Conservation (phyloP, 23 red algal species). For the Pyropia yezoensis region DNA sequence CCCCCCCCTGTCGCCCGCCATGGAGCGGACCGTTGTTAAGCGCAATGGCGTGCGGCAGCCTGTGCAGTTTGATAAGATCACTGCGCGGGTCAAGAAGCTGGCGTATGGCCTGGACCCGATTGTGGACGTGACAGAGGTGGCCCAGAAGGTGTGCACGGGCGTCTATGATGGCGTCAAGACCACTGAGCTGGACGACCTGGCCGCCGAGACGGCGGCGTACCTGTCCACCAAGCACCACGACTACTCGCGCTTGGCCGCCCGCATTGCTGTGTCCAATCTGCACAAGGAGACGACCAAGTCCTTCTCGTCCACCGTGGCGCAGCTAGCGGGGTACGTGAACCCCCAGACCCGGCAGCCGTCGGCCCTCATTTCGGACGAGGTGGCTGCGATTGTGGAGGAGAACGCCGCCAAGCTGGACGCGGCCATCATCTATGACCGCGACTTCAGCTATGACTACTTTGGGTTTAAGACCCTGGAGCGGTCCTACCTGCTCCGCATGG, state of each 20-base stretch:
- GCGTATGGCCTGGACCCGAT: constrained; percentile 91
- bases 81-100: constrained; percentile 93
- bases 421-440: constrained; percentile 95
- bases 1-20: neutral
- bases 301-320: constrained; percentile 66
- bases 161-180: constrained; percentile 97
- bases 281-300: constrained; percentile 95
- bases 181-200: constrained; percentile 93
- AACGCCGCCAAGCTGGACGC: constrained; percentile 72
- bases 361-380: constrained; percentile 67
- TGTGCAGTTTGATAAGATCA: constrained; percentile 99
- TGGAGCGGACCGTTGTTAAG: constrained; percentile 93
- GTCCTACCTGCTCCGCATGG: constrained; percentile 89
- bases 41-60: constrained; percentile 93
- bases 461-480: constrained; percentile 96
- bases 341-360: constrained; percentile 57
- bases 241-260: constrained; percentile 91
- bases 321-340: constrained; percentile 41
- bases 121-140: constrained; percentile 97
- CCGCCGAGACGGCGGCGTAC: constrained; percentile 97
- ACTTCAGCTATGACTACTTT: constrained; percentile 99
- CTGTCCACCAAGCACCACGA: constrained; percentile 94
- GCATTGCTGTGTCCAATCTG: constrained; percentile 95
- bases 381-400: constrained; percentile 56
- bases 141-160: constrained; percentile 91